Evolutionary conservation across 1,284 basidiomycete genomes (phyloP).

Genomic region (Austroboletus niveus): DNA sequence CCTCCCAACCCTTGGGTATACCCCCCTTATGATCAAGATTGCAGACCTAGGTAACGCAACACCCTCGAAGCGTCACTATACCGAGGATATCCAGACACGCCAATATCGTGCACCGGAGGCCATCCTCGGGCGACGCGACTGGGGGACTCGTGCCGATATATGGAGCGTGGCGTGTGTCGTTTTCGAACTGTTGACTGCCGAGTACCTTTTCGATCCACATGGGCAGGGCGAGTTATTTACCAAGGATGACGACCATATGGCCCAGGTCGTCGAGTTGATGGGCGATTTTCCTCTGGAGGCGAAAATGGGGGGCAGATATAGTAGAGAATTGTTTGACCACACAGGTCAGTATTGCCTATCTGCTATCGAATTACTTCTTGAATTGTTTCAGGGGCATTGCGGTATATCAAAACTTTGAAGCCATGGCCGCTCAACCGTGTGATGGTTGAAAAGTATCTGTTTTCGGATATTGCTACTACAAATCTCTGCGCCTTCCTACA

Average conservation of each 20-base stretch:
- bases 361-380: not conserved
- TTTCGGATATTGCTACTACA: slow-evolving; percentile 56
- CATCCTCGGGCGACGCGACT: slow-evolving; percentile 83
- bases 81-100: slow-evolving; percentile 92
- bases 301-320: slow-evolving; percentile 83
- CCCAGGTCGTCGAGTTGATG: slow-evolving; percentile 87
- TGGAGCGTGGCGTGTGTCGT: slow-evolving; percentile 89
- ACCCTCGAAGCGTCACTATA: slow-evolving; percentile 79
- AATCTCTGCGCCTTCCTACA: slow-evolving; percentile 70
- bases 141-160: slow-evolving; percentile 83
- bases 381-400: slow-evolving; percentile 48
- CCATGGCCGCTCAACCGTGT: slow-evolving; percentile 84
- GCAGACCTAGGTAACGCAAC: slow-evolving; percentile 90
- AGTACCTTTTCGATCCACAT: slow-evolving; percentile 89
- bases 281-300: slow-evolving; percentile 69
- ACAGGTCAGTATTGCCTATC: slow-evolving; percentile 46
- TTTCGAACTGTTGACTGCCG: slow-evolving; percentile 84
- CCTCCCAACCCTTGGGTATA: slow-evolving; percentile 24
- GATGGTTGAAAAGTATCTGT: slow-evolving; percentile 82
- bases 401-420: slow-evolving; percentile 78
- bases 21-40: slow-evolving; percentile 83
- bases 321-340: slow-evolving; percentile 81
- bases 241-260: slow-evolving; percentile 95
- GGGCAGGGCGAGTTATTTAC: slow-evolving; percentile 79
- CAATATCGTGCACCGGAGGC: slow-evolving; percentile 93